These are phyloP conservation scores for Sisymbrium irio DNA, from an alignment of 345 rosid genomes.

Conservation along the genomic window DNA sequence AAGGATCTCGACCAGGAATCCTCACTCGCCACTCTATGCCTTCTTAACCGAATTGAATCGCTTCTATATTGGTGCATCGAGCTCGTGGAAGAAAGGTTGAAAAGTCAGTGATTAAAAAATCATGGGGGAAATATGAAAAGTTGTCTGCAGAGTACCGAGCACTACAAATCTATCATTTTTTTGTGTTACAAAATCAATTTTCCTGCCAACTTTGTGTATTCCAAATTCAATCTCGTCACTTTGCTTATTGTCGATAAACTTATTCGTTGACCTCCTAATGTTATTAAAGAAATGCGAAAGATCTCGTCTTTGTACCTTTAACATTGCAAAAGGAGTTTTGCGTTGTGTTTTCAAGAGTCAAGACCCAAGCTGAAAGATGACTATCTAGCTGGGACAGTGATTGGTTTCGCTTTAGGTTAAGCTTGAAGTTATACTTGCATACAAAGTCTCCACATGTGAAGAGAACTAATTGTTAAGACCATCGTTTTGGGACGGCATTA, in stretches of 20 bases:
- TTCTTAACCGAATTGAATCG: slow-evolving; percentile 62
- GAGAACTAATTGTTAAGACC: not conserved
- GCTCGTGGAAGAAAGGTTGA: slow-evolving; percentile 72
- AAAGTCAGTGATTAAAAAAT: not conserved
- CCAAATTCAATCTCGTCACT: not conserved
- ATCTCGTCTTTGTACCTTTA: not conserved
- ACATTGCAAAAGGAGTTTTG: not conserved
- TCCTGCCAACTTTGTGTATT: not conserved
- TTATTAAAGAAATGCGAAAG: not conserved
- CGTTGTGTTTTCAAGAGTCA: not conserved
- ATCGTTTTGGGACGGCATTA: slow-evolving; percentile 48
- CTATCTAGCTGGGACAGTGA: not conserved
- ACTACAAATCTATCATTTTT: not conserved
- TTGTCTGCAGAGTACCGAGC: not conserved
- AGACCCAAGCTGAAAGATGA: not conserved
- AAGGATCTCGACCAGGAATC: slow-evolving; percentile 36
- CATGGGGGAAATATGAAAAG: not conserved
- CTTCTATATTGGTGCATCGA: slow-evolving; percentile 84
- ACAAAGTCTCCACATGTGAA: slow-evolving; percentile 18
- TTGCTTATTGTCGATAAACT: not conserved
- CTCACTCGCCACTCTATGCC: slow-evolving; percentile 33
- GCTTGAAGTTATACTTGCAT: slow-evolving; percentile 34
- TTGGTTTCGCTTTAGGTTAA: not conserved
- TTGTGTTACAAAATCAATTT: not conserved
- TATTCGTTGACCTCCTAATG: not conserved